Base-by-base conservation (phyloP, 805 yeast genomes). In the Pichia cabralensis region DNA sequence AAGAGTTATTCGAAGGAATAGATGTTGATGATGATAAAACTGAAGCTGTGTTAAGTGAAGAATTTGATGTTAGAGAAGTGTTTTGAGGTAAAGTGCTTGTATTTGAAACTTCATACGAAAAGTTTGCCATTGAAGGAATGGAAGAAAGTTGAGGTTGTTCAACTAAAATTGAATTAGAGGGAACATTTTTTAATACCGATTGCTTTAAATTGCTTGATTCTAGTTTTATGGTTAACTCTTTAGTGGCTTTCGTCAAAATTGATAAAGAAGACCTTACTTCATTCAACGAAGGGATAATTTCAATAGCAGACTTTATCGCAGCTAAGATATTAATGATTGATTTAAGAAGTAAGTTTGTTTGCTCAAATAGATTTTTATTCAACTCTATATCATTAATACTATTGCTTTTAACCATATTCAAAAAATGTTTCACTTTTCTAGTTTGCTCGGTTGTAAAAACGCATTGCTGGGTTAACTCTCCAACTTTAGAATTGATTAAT, bases 201-300 rank as follows among this genome's bases (percentile, higher is more conserved):
- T 50, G 50, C 26, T 58, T 58, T 40, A 58, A 71, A 13, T 78
- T 64, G 39, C 80, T 73, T 26, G 69, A 65, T 52, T 88, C 96
- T 28, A 88, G 60, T 46, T 83, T 65, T n/a, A 84, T 76, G 0
- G 96, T 86, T 12, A 89, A 80, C 50, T 89, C 97, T 49, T 89
- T 89, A 4, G 96, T 84, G 3, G 88, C 81, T 44, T 84, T 76
- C 0, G 96, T 88, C 39, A 89, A 62, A 24, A 76, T 72, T 0
- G 95, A 83, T 58, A 89, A 69, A 6, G 82, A 74, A 7, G 88
- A 77, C 38, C 95, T 64, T 6, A 80, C 79, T 36, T 83, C 95
- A 46, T 80, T 77, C 33, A 89, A 64, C 12, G 78, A 69, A 0
- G 94, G 88, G 38, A 85, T 65, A 43, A 83, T 96, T 35, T 73